These are phyloP conservation scores for Teunomyces kruisii DNA, from an alignment of 805 yeast species.

Conservation along the genomic window DNA sequence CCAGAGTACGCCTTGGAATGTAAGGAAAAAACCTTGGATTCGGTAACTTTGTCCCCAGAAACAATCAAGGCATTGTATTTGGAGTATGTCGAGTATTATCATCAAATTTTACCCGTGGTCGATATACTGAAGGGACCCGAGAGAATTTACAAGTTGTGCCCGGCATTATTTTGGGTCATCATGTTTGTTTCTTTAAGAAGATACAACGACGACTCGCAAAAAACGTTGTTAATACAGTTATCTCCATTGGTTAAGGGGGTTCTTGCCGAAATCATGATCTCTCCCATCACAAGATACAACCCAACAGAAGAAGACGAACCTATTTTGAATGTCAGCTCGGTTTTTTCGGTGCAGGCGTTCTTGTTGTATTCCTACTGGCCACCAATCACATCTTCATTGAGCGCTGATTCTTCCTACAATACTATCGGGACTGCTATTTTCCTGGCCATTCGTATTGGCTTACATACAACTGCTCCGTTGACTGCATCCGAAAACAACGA, in stretches of 20 bases:
- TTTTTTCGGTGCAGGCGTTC: slow-evolving; percentile 92
- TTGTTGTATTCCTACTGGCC: slow-evolving; percentile 92
- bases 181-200: slow-evolving; percentile 76
- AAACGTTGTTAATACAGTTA: slow-evolving; percentile 54
- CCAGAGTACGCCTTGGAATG: slow-evolving; percentile 47
- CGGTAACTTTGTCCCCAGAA: slow-evolving; percentile 57
- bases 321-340: slow-evolving; percentile 82
- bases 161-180: slow-evolving; percentile 91
- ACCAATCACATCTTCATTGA: slow-evolving; percentile 87
- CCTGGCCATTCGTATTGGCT: slow-evolving; percentile 89
- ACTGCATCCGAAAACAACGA: slow-evolving; percentile 2
- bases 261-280: slow-evolving; percentile 82
- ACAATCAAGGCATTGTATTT: slow-evolving; percentile 61
- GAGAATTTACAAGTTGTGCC: slow-evolving; percentile 72
- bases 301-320: slow-evolving; percentile 82
- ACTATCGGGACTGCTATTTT: slow-evolving; percentile 90
- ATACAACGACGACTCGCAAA: slow-evolving; percentile 30
- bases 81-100: slow-evolving; percentile 77
- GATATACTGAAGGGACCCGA: slow-evolving; percentile 84
- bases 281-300: slow-evolving; percentile 83
- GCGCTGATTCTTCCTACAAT: slow-evolving; percentile 96
- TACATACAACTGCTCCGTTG: slow-evolving; percentile 58
- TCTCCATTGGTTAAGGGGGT: slow-evolving; percentile 73
- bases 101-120: slow-evolving; percentile 83
- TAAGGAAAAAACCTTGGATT: slow-evolving; percentile 69